Evolutionary conservation across 2,329 filamentous ascomycete species (phyloP).

Genomic region (Aspergillus carbonarius): DNA sequence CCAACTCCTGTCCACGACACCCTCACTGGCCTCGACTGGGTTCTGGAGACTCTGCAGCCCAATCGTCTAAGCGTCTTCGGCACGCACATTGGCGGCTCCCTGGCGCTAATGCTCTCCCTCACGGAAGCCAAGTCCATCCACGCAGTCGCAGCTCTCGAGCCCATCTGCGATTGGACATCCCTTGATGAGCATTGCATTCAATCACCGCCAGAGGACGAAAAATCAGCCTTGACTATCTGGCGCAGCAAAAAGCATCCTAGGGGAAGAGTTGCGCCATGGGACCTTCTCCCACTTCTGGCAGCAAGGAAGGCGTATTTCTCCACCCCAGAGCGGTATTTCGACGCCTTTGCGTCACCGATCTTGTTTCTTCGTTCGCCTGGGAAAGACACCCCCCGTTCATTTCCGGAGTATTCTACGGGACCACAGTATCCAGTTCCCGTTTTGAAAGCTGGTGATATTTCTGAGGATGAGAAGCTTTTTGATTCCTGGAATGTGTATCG

Average conservation of each 20-base stretch:
- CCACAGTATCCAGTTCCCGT: constrained; percentile 36
- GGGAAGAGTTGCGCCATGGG: constrained; percentile 23
- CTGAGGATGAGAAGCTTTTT: not conserved
- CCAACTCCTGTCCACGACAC: constrained; percentile 43
- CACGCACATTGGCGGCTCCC: constrained; percentile 40
- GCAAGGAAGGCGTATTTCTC: constrained; percentile 38
- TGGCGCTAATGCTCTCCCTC: constrained; percentile 45
- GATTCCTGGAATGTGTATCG: constrained; percentile 12
- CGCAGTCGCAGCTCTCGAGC: constrained; percentile 35
- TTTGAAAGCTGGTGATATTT: constrained; percentile 7
- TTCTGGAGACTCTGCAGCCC: constrained; percentile 32
- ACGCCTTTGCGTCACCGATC: constrained; percentile 45
- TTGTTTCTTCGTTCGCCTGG: constrained; percentile 45
- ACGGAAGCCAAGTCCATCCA: constrained; percentile 38
- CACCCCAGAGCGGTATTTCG: constrained; percentile 42
- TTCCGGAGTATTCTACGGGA: constrained; percentile 36
- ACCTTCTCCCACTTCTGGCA: constrained; percentile 37
- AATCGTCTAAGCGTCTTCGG: constrained; percentile 33
- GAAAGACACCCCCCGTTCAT: constrained; percentile 36
- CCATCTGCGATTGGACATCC: constrained; percentile 41
- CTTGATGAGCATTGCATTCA: constrained; percentile 42
- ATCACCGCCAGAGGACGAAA: not conserved
- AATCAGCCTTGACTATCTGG: not conserved
- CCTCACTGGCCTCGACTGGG: constrained; percentile 41
- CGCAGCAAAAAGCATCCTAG: not conserved